phyloP scores from a whole-genome alignment of 1,139 yeast genomes.

The Nakaseomyces bracarensis region DNA sequence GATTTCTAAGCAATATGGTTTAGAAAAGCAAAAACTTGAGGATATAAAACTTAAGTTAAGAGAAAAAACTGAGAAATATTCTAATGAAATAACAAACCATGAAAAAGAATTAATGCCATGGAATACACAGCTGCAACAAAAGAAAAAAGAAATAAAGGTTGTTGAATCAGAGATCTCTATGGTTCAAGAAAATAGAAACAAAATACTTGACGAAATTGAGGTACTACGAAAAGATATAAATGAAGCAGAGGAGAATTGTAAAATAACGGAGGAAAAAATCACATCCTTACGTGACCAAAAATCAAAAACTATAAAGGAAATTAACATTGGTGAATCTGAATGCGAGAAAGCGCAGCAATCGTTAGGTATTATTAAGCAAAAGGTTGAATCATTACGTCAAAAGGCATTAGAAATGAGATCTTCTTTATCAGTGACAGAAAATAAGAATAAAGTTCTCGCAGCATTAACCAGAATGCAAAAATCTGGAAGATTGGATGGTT shows the following conservation, averaged over 20 bases:
- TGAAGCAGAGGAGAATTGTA: slow-evolving; percentile 44
- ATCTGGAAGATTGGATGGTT: slow-evolving; percentile 79
- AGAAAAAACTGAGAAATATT: slow-evolving; percentile 43
- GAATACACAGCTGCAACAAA: slow-evolving; percentile 59
- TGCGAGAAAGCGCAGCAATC: slow-evolving; percentile 42
- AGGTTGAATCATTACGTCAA: slow-evolving; percentile 50
- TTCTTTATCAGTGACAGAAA: slow-evolving; percentile 48
- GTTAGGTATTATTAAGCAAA: slow-evolving; percentile 45
- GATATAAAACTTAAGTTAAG: slow-evolving; percentile 59
- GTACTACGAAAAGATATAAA: slow-evolving; percentile 42
- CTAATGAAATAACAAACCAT: slow-evolving; percentile 36
- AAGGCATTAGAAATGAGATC: slow-evolving; percentile 58
- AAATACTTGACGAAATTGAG: slow-evolving; percentile 40
- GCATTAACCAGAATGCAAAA: slow-evolving; percentile 63
- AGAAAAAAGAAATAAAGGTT: slow-evolving; percentile 58
- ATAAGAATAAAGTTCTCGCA: slow-evolving; percentile 64
- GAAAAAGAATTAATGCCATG: slow-evolving; percentile 77
- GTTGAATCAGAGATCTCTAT: slow-evolving; percentile 59
- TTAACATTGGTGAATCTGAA: slow-evolving; percentile 49
- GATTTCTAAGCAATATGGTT: no score
- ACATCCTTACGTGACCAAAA: slow-evolving; percentile 39
- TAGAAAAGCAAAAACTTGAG: slow-evolving; percentile 54
- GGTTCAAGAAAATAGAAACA: slow-evolving; percentile 36
- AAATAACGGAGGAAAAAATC: slow-evolving; percentile 38
- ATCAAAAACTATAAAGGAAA: slow-evolving; percentile 35